These are phyloP conservation scores for Dactylellina parvicollis DNA, from an alignment of 2,329 filamentous ascomycete species.

Conservation along the genomic window DNA sequence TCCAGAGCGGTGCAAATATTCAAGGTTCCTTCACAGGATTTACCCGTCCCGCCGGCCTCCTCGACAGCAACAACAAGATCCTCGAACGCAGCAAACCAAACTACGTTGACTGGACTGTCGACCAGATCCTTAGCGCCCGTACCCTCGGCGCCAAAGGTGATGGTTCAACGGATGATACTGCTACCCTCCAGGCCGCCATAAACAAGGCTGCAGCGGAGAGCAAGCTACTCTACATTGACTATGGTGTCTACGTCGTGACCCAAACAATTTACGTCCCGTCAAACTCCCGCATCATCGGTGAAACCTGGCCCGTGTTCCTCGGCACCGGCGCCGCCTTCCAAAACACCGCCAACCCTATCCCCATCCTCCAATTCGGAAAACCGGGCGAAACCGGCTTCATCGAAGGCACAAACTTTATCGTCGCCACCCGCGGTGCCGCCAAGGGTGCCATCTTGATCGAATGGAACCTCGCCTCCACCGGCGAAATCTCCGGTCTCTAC, in stretches of 20 bases:
- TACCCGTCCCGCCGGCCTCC: slow-evolving; percentile 30
- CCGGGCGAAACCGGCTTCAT: slow-evolving; percentile 65
- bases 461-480: slow-evolving; percentile 70
- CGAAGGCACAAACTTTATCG: slow-evolving; percentile 67
- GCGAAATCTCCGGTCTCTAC: slow-evolving; percentile 71
- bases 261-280: slow-evolving; percentile 65
- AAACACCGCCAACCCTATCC: slow-evolving; percentile 62
- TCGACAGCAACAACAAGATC: slow-evolving; percentile 71
- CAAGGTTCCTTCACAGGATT: slow-evolving; percentile 20
- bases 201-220: slow-evolving; percentile 68
- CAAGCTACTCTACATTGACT: slow-evolving; percentile 63
- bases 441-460: slow-evolving; percentile 76
- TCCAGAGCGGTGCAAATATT: slow-evolving; percentile 3
- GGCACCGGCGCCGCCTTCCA: slow-evolving; percentile 65
- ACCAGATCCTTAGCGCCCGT: slow-evolving; percentile 61
- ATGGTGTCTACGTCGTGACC: slow-evolving; percentile 64
- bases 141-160: slow-evolving; percentile 82
- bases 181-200: slow-evolving; percentile 80
- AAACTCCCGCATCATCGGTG: slow-evolving; percentile 67
- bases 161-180: slow-evolving; percentile 84
- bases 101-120: slow-evolving; percentile 74
- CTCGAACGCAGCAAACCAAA: slow-evolving; percentile 89
- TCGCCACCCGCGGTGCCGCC: slow-evolving; percentile 65
- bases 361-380: slow-evolving; percentile 67
- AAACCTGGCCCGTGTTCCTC: slow-evolving; percentile 67